Conservation (phyloP, 2,329 filamentous ascomycete species). For the Aspergillus fischeri region DNA sequence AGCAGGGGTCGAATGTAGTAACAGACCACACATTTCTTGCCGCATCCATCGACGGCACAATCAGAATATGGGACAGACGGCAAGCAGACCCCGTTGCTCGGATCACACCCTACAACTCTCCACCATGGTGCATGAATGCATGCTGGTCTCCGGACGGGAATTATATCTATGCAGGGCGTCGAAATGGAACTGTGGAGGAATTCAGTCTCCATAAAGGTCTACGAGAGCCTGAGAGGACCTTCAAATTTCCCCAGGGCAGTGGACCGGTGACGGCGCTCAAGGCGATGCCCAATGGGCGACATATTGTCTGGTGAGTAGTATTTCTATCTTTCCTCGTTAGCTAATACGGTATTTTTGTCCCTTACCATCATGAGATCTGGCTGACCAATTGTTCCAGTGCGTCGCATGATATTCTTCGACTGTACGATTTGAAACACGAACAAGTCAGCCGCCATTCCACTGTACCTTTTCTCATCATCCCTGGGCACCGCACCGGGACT, state of each 20-base stretch:
- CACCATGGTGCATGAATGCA: slow-evolving; percentile 96
- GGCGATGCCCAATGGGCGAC: slow-evolving; percentile 87
- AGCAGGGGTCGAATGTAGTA: slow-evolving; percentile 48
- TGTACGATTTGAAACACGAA: slow-evolving; percentile 79
- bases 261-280: slow-evolving; percentile 83
- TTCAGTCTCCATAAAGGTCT: slow-evolving; percentile 79
- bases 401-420: slow-evolving; percentile 84
- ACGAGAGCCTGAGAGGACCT: slow-evolving; percentile 69
- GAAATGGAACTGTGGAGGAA: slow-evolving; percentile 92
- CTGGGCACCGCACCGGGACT: slow-evolving; percentile 82
- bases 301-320: slow-evolving; percentile 71
- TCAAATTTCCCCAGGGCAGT: slow-evolving; percentile 85
- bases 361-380: neutral
- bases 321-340: slow-evolving; percentile 4
- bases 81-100: slow-evolving; percentile 72
- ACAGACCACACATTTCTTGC: slow-evolving; percentile 76
- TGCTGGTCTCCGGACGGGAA: slow-evolving; percentile 97
- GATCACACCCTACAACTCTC: slow-evolving; percentile 70
- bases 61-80: slow-evolving; percentile 53
- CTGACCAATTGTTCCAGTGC: slow-evolving; percentile 53
- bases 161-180: slow-evolving; percentile 83
- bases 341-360: neutral
- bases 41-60: slow-evolving; percentile 53
- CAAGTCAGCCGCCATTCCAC: slow-evolving; percentile 66
- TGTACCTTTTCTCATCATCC: slow-evolving; percentile 93